Evolutionary conservation across 2,329 filamentous ascomycete genomes (phyloP), one percentile per base, ranked within the genome.

Genomic region (Ceratocystis alfenasii): DNA sequence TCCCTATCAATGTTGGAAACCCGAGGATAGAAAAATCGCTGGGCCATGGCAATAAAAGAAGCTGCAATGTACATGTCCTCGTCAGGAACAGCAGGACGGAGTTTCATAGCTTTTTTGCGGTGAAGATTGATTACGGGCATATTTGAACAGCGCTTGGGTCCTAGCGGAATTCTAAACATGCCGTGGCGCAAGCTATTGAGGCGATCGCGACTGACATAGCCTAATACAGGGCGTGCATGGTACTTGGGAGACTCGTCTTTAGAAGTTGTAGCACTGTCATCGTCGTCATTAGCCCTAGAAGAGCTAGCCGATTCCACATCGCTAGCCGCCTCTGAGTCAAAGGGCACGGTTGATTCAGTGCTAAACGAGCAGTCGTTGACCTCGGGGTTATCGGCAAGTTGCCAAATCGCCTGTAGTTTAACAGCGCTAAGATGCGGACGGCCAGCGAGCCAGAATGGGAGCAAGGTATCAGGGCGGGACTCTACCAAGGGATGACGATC

Each of bases 31-130:
- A 81, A 81, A 60, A 80, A 76, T 7, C 77, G 75, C 69, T 85
- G 83, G 6, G 83, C 83, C 79, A 85, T 81, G 60, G 80, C 79
- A 12, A 85, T 69, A 66, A 84, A 79, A 55, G 79, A 76, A 22
- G 77, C 81, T 4, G 81, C 74, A 45, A 83, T 75, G 66, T 81
- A 79, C 0, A 79, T 74, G 69, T 85, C 82, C 61, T 81, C 78
- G 62, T 83, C 77, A 1, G 72, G 68, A 62, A 83, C 76, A 2
- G 73, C 71, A 0, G 83, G 82, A 2, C 79, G 66, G 3, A 84
- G 73, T 60, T 74, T 73, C 70, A 78, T 81, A 4, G 77, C 76
- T 1, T 81, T 77, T 15, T 81, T 71, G 44, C 73, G 71, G 65
- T 82, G 79, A 8, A 85, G 73, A 4, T 76, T 75, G 57, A 74